These are phyloP conservation scores for Achaetomium macrosporum DNA, from an alignment of 2,329 filamentous ascomycete species.

Conservation along the genomic window DNA sequence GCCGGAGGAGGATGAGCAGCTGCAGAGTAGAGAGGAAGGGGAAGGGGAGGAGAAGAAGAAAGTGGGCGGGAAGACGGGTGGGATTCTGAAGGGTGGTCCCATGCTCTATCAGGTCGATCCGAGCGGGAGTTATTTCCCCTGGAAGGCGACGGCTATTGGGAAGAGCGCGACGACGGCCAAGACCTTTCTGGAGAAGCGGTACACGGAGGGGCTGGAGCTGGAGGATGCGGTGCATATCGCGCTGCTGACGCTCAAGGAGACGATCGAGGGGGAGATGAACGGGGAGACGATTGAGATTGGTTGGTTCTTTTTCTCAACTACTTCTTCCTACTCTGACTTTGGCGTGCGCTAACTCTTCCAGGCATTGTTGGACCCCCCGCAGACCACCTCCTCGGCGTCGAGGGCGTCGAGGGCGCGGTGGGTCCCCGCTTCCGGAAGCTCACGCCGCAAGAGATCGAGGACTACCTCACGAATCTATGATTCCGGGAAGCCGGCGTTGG, in stretches of 20 bases:
- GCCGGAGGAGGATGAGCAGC: constrained; percentile 65
- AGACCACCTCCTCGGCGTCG: constrained; percentile 84
- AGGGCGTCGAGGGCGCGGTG: constrained; percentile 77
- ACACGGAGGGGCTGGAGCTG: constrained; percentile 92
- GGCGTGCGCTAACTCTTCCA: constrained; percentile 32
- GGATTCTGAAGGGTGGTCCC: constrained; percentile 89
- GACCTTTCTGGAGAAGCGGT: constrained; percentile 98
- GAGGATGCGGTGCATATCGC: constrained; percentile 99
- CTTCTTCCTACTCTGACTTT: neutral
- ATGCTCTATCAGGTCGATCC: constrained; percentile 99
- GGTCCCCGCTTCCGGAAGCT: constrained; percentile 90
- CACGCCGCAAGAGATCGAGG: constrained; percentile 96
- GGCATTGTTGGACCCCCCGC: constrained; percentile 94
- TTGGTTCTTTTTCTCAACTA: constrained; percentile 37
- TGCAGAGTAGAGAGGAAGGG: constrained; percentile 45
- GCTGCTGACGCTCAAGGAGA: constrained; percentile 94
- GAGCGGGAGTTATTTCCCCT: constrained; percentile 97
- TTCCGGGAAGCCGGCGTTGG: constrained; percentile 17
- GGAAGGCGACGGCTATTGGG: constrained; percentile 98
- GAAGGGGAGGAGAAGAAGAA: constrained; percentile 63
- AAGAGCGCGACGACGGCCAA: constrained; percentile 98
- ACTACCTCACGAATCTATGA: constrained; percentile 98
- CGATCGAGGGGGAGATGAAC: constrained; percentile 99
- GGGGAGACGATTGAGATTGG: constrained; percentile 98
- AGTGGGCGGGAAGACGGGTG: constrained; percentile 79